Base-by-base conservation (phyloP, 345 rosid species). In the Moricandia moricandioides region DNA sequence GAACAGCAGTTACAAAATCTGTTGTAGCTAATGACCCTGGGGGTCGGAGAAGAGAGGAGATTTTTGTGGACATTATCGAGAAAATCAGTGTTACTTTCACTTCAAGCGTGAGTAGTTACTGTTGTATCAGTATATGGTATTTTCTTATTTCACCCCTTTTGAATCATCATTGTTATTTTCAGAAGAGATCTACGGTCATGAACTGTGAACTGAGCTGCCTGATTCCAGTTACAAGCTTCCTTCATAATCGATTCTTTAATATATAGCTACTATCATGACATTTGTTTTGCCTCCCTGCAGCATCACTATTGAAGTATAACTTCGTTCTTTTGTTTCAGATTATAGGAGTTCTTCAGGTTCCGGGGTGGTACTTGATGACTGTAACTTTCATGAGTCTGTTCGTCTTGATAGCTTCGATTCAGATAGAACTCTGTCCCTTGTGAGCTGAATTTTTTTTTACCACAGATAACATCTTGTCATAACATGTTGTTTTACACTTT, bases 61-160 rank as follows among this genome's bases (percentile, higher is more conserved):
- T 92, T 45, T 96, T 92, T 80, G 98, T 92, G 78, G 99, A 96
- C 81, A 88, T 96, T 76, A 96, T 96, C 8, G 98, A 92, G 86
- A 92, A 96, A 88, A 92, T 96, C 76, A 96, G 99, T 77, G 94
- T 96, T 65, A 92, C 98, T 69, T 96, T 96, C 87, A 91, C 98
- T 82, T 90, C 98, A 69, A 96, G 99, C 78, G 98, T 96, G 81
- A 79, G 99, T 87, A 60, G 47, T 55, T 49, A 89, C 97, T 97
- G 98, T 60, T 96, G 6, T 6, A 88, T 85, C 97, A 9, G 74
- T 82, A 27, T 88, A 86, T 84, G 92, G 98, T 96, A 91, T 51
- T 84, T 84, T 5, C 62, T 68, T 24, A 4, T 84, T 73, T 11
- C 62, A 54, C 47, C 35, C 40, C 60, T 45, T 57, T 79, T 18